Evolutionary conservation across 345 rosid genomes (phyloP).

Genomic region (Arabidopsis arenosa): DNA sequence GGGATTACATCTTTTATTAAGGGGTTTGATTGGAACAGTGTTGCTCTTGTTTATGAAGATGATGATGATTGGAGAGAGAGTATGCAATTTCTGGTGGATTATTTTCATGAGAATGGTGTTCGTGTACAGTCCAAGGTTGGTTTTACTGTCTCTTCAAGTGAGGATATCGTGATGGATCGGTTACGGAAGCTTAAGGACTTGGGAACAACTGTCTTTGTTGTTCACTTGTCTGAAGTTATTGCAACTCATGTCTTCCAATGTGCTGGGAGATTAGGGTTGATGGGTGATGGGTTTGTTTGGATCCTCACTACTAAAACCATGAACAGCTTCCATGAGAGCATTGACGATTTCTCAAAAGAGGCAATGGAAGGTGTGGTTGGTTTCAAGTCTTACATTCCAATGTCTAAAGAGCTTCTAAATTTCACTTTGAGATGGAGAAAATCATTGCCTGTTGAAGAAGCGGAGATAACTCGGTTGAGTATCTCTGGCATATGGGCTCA

Average conservation of each 20-base stretch:
- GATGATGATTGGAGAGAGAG: constrained; percentile 39
- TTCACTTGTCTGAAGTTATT: constrained; percentile 40
- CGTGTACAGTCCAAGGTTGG: constrained; percentile 20
- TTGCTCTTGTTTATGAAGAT: constrained; percentile 43
- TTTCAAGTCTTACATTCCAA: constrained; percentile 45
- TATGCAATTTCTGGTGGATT: constrained; percentile 23
- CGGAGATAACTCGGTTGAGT: constrained; percentile 13
- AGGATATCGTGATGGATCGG: constrained; percentile 18
- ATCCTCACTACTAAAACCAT: constrained; percentile 41
- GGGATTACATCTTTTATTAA: constrained; percentile 37
- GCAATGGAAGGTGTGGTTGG: constrained; percentile 56
- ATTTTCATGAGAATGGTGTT: constrained; percentile 18
- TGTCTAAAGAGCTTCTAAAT: constrained; percentile 42
- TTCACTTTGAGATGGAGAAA: constrained; percentile 47
- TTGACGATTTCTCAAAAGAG: background rate
- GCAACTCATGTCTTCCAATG: constrained; percentile 36
- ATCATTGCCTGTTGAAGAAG: background rate
- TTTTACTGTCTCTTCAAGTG: constrained; percentile 27
- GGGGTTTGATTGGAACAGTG: constrained; percentile 43
- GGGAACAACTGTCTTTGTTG: constrained; percentile 32
- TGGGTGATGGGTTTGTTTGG: constrained; percentile 53
- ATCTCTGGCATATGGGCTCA: constrained; percentile 44
- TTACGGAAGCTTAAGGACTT: constrained; percentile 24
- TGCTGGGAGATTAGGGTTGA: constrained; percentile 39
- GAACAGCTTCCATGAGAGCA: constrained; percentile 7